phyloP scores from a whole-genome alignment of 2,329 filamentous ascomycete genomes.

The Monosporascus sp. region DNA sequence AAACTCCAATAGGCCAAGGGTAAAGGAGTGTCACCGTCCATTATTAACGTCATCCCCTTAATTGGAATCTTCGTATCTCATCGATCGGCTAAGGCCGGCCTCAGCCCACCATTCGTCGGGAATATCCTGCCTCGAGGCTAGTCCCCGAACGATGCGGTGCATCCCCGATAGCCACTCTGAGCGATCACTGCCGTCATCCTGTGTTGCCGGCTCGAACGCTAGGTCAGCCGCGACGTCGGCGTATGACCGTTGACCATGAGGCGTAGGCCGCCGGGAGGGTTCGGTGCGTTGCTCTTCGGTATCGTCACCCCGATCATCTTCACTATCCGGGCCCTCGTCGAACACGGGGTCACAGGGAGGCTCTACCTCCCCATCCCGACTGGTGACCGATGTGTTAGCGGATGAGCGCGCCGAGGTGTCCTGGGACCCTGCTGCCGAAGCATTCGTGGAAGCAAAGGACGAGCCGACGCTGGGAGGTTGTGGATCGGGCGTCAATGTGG shows the following conservation, averaged over 20 bases:
- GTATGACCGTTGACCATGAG: constrained; percentile 27
- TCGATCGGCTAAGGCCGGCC: constrained; percentile 59
- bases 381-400: constrained; percentile 38
- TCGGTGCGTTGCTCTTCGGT: constrained; percentile 14
- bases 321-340: constrained; percentile 44
- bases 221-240: constrained; percentile 42
- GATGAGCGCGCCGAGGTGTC: constrained; percentile 38
- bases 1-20: not conserved
- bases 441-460: constrained; percentile 70
- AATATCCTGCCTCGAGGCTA: constrained; percentile 68
- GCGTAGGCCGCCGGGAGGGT: constrained; percentile 4
- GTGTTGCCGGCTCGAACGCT: constrained; percentile 16
- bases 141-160: constrained; percentile 65
- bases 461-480: constrained; percentile 75
- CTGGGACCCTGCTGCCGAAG: constrained; percentile 40
- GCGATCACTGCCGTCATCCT: constrained; percentile 32
- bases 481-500: constrained; percentile 75
- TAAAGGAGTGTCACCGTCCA: too few species aligned
- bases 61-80: constrained; percentile 35
- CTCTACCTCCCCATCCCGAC: constrained; percentile 36
- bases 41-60: constrained; percentile 2
- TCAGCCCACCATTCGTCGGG: constrained; percentile 80
- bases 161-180: constrained; percentile 53
- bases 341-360: constrained; percentile 47
- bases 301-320: constrained; percentile 41